Evolutionary conservation across 2,329 filamentous ascomycete species (phyloP).

Genomic region (Sordariomycetes sp.): DNA sequence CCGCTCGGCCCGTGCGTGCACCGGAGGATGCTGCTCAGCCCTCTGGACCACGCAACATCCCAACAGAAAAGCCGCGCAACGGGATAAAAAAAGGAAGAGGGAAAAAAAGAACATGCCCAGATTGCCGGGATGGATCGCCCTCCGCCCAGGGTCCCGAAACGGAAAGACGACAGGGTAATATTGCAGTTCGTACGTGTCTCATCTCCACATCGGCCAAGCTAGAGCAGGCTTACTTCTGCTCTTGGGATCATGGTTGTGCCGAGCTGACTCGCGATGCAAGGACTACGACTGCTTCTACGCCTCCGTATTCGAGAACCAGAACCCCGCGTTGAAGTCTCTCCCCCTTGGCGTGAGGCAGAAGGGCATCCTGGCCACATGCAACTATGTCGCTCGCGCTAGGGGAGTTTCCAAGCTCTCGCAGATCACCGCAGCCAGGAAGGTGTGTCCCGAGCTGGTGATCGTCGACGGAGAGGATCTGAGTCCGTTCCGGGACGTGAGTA

Average conservation of each 20-base stretch:
- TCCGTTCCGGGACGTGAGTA: constrained; percentile 77
- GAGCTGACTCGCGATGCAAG: neutral
- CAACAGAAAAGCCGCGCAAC: neutral
- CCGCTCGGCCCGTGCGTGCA: neutral
- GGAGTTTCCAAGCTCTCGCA: constrained; percentile 75
- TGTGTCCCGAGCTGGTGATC: constrained; percentile 77
- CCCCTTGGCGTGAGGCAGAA: constrained; percentile 87
- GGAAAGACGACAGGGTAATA: constrained; percentile 4
- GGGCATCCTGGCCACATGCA: constrained; percentile 85
- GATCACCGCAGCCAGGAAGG: constrained; percentile 66
- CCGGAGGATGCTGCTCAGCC: neutral
- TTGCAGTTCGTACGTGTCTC: constrained; percentile 6
- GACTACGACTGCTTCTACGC: constrained; percentile 88
- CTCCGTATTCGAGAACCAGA: constrained; percentile 74
- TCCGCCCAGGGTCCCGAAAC: neutral
- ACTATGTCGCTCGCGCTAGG: constrained; percentile 75
- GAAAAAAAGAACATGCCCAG: neutral
- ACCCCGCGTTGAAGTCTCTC: constrained; percentile 58
- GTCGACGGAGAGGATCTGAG: constrained; percentile 80
- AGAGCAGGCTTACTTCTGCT: neutral
- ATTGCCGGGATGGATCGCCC: neutral
- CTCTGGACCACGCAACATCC: neutral
- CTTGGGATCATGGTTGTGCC: neutral
- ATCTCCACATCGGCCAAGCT: neutral
- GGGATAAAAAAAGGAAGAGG: too few species aligned